Evolutionary conservation across 1,284 basidiomycete genomes (phyloP), one percentile per base, ranked within the genome.

Genomic region (Leccinum cinnamomeum): DNA sequence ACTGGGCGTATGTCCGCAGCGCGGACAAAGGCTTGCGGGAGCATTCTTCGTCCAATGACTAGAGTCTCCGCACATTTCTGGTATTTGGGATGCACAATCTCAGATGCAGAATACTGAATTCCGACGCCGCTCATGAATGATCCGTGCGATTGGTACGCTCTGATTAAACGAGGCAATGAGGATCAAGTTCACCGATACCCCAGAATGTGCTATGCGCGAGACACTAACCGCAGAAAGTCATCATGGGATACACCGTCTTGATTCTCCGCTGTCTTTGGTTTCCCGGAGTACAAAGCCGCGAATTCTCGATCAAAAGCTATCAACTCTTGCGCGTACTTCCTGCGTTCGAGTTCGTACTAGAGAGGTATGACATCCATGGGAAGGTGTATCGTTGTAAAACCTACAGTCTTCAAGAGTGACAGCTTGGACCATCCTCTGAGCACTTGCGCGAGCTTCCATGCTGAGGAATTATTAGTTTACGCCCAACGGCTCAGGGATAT

Each of bases 251-350:
- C 25, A n/a, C 88, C 89, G 56, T 85, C 82, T 33, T 81, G 72
- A 68, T 82, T 78, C 0, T 81, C 77, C 53, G 81, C 78, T 10
- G 83, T 84, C 28, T 80, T 78, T 4, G 90, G 86, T 75, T 91
- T 92, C 44, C 85, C 87, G n/a, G 89, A 91, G 76, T 93, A 93
- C 28, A 93, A 76, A n/a, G 83, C 81, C 1, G 89, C 83, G 71
- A 88, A 92, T 68, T 88, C 79, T 72, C 86, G 86, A 76, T 94
- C 92, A 66, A 92, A 92, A 62, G 84, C 75, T 68, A 94, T 94
- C 58, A 95, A 81, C 65, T 92, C 89, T 72, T 89, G 84, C 0
- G 89, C 91, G 67, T 88, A 92, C 73, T 86, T 84, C 46, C 85
- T 79, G 41, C 90, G 81, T 72, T 92, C 90, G 51, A 81, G 75